Base-by-base conservation (phyloP, 2,329 filamentous ascomycete genomes). In the Colletotrichum kahawae region DNA sequence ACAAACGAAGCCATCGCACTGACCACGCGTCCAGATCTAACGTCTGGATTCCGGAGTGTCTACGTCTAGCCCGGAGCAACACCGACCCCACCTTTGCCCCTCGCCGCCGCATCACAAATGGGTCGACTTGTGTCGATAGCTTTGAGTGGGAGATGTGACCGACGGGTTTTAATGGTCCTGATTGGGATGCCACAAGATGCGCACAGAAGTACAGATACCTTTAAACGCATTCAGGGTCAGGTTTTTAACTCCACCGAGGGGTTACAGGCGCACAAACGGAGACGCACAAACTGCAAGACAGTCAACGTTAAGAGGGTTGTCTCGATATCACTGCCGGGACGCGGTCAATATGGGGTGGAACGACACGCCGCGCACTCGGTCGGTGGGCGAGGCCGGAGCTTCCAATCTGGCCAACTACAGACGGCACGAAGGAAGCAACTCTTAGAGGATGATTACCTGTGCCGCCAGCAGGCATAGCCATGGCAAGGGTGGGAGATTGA, bases 71-170 rank as follows among this genome's bases (percentile, higher is more conserved):
- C 43, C 38, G 24, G 43, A 67, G 63, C 72, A 72, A 67, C 43
- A 59, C 13, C 18, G 29, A 71, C 72, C 69, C 72, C 72, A 72
- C 72, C 69, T 57, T 64, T 75, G 69, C 72, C 69, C 68, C 72
- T 75, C 63, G 72, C 56, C 34, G 68, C 72, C 56, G 69, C 69
- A 66, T 66, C 21, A 63, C 67, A 33, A 34, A 71, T 74, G 71
- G 71, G 51, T 71, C 60, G 67, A 66, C 64, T 54, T 36, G 43
- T 36, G 29, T 56, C 69, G 57, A 75, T 72, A 31, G 43, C 38
- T 62, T 51, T 18, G 54, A 67, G 48, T 56, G 57, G 70, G 27
- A 72, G 64, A 59, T 72, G 69, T 67, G 68, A 75, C 63, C 38
- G 12, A 66, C 43, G 60, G 21, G 59, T 38, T 71, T 71, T 24